Evolutionary conservation across 2,329 filamentous ascomycete genomes (phyloP).

Genomic region (Fusarium sp.): DNA sequence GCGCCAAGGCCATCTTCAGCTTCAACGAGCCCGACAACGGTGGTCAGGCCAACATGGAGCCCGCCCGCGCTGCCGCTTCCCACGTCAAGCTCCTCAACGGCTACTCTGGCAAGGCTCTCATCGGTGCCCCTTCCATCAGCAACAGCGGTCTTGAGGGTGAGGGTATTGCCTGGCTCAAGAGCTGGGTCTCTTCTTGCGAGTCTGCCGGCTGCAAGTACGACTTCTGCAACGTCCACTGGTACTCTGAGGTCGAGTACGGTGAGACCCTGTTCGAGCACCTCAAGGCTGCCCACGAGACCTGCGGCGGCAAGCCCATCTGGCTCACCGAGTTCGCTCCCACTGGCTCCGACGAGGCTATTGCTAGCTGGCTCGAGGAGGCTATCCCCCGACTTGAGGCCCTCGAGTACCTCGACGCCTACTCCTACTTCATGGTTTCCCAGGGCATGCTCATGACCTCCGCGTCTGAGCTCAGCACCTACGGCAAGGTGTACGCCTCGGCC

Average conservation of each 20-base stretch:
- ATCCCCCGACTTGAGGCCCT: conserved; percentile 62
- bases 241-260: conserved; percentile 61
- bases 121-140: conserved; percentile 71
- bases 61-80: conserved; percentile 62
- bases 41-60: conserved; percentile 69
- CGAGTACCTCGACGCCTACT: conserved; percentile 66
- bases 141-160: conserved; percentile 64
- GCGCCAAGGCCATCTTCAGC: conserved; percentile 69
- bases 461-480: conserved; percentile 58
- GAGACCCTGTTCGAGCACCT: conserved; percentile 68
- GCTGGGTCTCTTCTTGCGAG: conserved; percentile 65
- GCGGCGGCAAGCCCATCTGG: conserved; percentile 65
- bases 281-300: conserved; percentile 58
- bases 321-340: conserved; percentile 73
- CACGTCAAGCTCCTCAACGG: conserved; percentile 69
- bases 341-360: conserved; percentile 55
- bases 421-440: conserved; percentile 66
- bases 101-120: conserved; percentile 64
- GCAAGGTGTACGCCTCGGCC: conserved; percentile 62
- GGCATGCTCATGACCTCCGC: conserved; percentile 57
- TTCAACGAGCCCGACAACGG: conserved; percentile 80
- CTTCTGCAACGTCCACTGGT: conserved; percentile 75
- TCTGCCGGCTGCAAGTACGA: conserved; percentile 64
- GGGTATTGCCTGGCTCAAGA: conserved; percentile 68
- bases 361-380: conserved; percentile 62